Percentiles rank a stretch among this genome's conserved stretches.
phyloP scores from a whole-genome alignment of 2,329 filamentous ascomycete species.

The Alternaria arborescens region DNA sequence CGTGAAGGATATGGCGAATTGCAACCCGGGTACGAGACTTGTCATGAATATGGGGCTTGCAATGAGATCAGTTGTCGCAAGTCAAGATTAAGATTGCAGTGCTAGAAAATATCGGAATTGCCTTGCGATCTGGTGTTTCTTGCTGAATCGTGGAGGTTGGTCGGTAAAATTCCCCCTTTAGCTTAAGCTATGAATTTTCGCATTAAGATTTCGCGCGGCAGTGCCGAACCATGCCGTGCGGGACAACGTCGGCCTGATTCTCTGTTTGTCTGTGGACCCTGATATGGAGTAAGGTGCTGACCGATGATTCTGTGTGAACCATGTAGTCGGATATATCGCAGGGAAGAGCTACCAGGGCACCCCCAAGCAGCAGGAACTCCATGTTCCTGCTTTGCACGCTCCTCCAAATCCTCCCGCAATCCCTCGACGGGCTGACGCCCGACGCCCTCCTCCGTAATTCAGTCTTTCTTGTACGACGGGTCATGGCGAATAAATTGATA shows the following conservation, averaged over 20 bases:
- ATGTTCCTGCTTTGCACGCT: constrained; percentile 16
- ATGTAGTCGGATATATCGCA: constrained; percentile 9
- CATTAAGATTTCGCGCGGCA: constrained; percentile 6
- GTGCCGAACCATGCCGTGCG: constrained; percentile 13
- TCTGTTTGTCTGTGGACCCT: constrained; percentile 6
- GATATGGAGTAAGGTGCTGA: constrained; percentile 2
- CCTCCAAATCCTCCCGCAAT: constrained; percentile 22
- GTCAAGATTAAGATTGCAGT: constrained; percentile 10
- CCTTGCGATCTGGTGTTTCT: background rate
- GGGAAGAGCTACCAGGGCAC: constrained; percentile 7
- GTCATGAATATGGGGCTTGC: constrained; percentile 1
- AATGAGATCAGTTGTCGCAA: background rate
- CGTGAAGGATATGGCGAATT: constrained; percentile 11
- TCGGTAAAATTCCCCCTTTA: constrained; percentile 4
- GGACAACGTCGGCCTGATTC: constrained; percentile 7
- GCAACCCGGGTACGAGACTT: background rate
- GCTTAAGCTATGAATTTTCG: background rate
- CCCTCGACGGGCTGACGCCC: constrained; percentile 8
- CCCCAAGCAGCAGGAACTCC: constrained; percentile 17
- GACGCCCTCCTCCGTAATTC: background rate
- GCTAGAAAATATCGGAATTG: background rate
- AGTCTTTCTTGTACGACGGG: background rate
- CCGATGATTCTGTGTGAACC: constrained; percentile 13
- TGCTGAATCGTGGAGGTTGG: constrained; percentile 1
- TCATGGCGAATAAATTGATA: no score